A percentile compares a stretch with the other conserved stretches of the same genome.
phyloP scores from a whole-genome alignment of 208 protist genomes.

The Leishmania arabica region DNA sequence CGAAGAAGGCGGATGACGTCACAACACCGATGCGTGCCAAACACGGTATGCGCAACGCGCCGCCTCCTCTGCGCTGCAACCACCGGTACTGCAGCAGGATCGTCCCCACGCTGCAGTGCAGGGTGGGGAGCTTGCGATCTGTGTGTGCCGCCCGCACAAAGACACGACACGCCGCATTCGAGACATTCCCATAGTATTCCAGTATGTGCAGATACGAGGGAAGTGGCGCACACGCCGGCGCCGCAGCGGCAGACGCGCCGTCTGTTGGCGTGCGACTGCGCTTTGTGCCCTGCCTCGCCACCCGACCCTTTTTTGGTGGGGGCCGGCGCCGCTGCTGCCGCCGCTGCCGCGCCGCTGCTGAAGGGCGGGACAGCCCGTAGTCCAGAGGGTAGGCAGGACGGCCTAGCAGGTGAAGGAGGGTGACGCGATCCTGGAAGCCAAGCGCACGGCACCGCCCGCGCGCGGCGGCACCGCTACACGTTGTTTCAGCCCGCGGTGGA shows the following conservation, averaged over 20 bases:
- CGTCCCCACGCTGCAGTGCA: constrained; percentile 32
- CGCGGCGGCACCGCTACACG: neutral
- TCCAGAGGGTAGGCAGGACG: constrained; percentile 44
- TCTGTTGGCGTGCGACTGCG: constrained; percentile 5
- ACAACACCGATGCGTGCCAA: constrained; percentile 49
- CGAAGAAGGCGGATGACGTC: constrained; percentile 58
- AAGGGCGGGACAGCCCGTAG: constrained; percentile 29
- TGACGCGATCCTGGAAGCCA: constrained; percentile 45
- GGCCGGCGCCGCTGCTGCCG: neutral
- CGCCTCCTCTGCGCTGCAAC: neutral
- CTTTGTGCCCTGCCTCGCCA: constrained; percentile 5
- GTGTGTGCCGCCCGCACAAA: constrained; percentile 35
- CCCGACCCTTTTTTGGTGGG: neutral
- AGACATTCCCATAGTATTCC: constrained; percentile 28
- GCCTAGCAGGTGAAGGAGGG: constrained; percentile 54
- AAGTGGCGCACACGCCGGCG: neutral
- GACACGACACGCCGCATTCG: constrained; percentile 48
- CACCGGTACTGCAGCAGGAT: constrained; percentile 26
- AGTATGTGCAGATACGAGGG: constrained; percentile 23
- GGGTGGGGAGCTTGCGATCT: constrained; percentile 14
- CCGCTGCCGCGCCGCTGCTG: constrained; percentile 15
- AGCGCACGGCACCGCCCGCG: constrained; percentile 33
- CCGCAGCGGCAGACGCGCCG: neutral
- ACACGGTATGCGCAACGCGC: neutral
- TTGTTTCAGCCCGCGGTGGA: neutral